phyloP scores from a whole-genome alignment of 495 filamentous ascomycete genomes.

The Stereocaulon alpinum region DNA sequence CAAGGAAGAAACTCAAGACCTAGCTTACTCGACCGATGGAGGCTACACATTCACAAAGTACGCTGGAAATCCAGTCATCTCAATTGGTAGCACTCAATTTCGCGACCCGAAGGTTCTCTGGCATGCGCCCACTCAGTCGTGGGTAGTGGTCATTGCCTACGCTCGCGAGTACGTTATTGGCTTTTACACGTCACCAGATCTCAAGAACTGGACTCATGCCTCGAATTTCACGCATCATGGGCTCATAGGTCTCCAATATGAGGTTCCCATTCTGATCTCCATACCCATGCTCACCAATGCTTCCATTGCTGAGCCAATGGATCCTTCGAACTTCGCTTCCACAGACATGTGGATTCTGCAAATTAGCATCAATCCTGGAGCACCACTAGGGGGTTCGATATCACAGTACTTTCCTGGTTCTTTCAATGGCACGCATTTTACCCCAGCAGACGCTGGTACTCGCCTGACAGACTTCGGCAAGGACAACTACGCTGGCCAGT shows the following conservation, averaged over 20 bases:
- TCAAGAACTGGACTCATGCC: slow-evolving; percentile 42
- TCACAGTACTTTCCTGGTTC: slow-evolving; percentile 39
- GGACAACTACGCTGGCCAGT: slow-evolving; percentile 48
- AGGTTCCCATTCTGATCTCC: slow-evolving; percentile 44
- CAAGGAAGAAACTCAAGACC: slow-evolving; percentile 41
- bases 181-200: slow-evolving; percentile 42
- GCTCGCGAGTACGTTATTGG: slow-evolving; percentile 41
- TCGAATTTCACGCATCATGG: slow-evolving; percentile 47
- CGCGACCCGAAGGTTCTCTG: slow-evolving; percentile 50
- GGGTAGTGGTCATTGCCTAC: slow-evolving; percentile 41
- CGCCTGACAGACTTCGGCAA: slow-evolving; percentile 44
- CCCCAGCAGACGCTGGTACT: slow-evolving; percentile 30
- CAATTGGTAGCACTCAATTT: slow-evolving; percentile 40
- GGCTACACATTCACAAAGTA: slow-evolving; percentile 47
- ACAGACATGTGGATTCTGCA: slow-evolving; percentile 37
- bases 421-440: slow-evolving; percentile 44
- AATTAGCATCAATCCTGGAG: slow-evolving; percentile 47
- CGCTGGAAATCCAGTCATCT: slow-evolving; percentile 39
- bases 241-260: slow-evolving; percentile 46
- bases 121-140: slow-evolving; percentile 35
- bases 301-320: slow-evolving; percentile 18
- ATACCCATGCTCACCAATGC: slow-evolving; percentile 33
- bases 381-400: slow-evolving; percentile 43
- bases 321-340: slow-evolving; percentile 20
- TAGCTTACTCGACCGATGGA: slow-evolving; percentile 46